Evolutionary conservation across 2,329 filamentous ascomycete genomes (phyloP).

Genomic region (Sarocladiaceae sp.): DNA sequence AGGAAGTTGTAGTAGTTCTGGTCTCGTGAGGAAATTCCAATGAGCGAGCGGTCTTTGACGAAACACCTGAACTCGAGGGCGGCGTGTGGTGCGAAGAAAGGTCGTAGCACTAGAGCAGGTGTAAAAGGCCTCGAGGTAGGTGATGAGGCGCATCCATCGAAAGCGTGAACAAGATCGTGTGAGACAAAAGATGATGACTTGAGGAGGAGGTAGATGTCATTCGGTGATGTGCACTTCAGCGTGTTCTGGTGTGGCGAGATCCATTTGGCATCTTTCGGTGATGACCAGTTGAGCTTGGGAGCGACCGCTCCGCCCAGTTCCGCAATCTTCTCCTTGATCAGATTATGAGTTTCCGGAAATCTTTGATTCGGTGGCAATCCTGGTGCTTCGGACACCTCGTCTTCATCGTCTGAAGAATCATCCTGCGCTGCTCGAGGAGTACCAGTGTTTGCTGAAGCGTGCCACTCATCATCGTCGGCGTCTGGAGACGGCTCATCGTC

Average conservation of each 20-base stretch:
- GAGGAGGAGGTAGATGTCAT: slow-evolving; percentile 88
- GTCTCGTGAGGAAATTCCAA: slow-evolving; percentile 85
- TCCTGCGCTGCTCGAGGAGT: slow-evolving; percentile 29
- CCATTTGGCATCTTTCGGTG: slow-evolving; percentile 93
- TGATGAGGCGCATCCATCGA: slow-evolving; percentile 60
- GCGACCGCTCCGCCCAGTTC: slow-evolving; percentile 82
- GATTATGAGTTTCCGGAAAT: slow-evolving; percentile 69
- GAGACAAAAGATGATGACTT: slow-evolving; percentile 95
- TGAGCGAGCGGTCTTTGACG: slow-evolving; percentile 73
- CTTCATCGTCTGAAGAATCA: slow-evolving; percentile 46
- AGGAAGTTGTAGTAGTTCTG: slow-evolving; percentile 89
- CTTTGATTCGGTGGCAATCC: slow-evolving; percentile 47
- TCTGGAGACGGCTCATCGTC: slow-evolving; percentile 49
- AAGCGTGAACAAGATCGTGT: slow-evolving; percentile 90
- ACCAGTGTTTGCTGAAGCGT: slow-evolving; percentile 26
- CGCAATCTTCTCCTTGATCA: slow-evolving; percentile 71
- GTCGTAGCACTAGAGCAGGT: slow-evolving; percentile 79
- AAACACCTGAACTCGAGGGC: slow-evolving; percentile 95
- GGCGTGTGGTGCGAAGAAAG: slow-evolving; percentile 84
- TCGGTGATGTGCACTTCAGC: slow-evolving; percentile 81
- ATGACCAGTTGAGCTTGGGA: slow-evolving; percentile 96
- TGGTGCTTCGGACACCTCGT: slow-evolving; percentile 39
- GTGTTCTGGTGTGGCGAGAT: slow-evolving; percentile 82
- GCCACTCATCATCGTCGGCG: slow-evolving; percentile 41
- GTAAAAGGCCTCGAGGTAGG: slow-evolving; percentile 47